Evolutionary conservation across 2,329 filamentous ascomycete species (phyloP), one percentile per base, ranked within the genome.

Genomic region (Huntiella bhutanensis): DNA sequence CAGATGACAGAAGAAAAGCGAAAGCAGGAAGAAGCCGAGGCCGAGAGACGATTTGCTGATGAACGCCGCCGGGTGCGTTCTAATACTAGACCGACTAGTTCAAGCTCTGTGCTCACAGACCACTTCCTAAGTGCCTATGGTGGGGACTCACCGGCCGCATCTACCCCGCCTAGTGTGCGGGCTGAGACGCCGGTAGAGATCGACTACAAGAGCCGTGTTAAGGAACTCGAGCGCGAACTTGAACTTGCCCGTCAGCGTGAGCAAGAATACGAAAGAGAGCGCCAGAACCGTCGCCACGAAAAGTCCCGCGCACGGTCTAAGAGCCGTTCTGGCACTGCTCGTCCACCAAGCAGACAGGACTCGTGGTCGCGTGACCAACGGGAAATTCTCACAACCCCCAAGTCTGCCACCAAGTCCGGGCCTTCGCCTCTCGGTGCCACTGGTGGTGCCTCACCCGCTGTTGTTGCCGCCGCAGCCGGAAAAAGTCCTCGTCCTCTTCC

Each of bases 81-180:
- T 16, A 49, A 49, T 33, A 49, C 48, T 6, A 35, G 48, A 11
- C 40, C 48, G 6, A 62, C 67, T 52, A 69, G 70, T 54, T 47
- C 48, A 32, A 46, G 41, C 15, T 49, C 48, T 2, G 37, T 44
- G n/a, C 43, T 49, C 12, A 49, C 48, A 12, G 48, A 49, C 13
- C 48, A 46, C 17, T 49, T 49, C 44, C 70, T 74, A 51, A 79
- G 73, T 55, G 78, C 86, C 54, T 68, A 70, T 34, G 74, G 78
- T 51, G 67, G 94, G 16, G 80, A 78, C 50, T 87, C 80, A 54
- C 70, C 93, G 43, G 88, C 82, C 56, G 82, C 94, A 57, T 93
- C 79, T 15, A 78, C 84, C 15, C 33, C 47, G 22, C 37, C 37
- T 36, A 53, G 48, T 58, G 56, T 54, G 55, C 54, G 58, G 62